Evolutionary conservation across 768 basidiomycete species (phyloP), one percentile per base, ranked within the genome.

Genomic region (Boletus coccyginus): DNA sequence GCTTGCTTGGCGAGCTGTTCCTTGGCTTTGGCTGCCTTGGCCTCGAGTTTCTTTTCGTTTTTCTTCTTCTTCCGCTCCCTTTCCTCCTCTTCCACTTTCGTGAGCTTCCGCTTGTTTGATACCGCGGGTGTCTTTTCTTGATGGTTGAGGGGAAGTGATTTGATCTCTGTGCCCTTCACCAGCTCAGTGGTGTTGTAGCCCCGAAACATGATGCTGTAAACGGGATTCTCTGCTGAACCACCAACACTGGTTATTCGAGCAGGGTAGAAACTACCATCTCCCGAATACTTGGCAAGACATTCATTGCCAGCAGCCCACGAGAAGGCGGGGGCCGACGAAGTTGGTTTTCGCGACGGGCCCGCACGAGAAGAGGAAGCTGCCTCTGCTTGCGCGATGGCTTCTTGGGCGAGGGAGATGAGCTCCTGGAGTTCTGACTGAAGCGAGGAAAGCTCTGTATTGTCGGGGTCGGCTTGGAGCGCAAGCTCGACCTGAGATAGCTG

Each of bases 111-210:
- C 75, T 95, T 95, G 61, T 75, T 81, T 32, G 79, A 70, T 38
- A 75, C 67, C 14, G 70, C 58, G 9, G 62, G 66, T 13, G 76
- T 76, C 42, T 73, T 67, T 43, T 75, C 73, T 50, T 75, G 75
- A 65, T 86, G 72, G 68, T 81, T 87, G 11, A 79, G 50, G 2
- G 91, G 88, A 13, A 91, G 77, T 9, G 81, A 56, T 68, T 92
- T 92, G 60, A 94, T 74, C 66, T 90, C 87, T 17, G 78, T 73
- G 33, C 80, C 79, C 66, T 88, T 87, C 35, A 93, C 83, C 38
- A 91, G 81, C 73, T 95, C 94, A 29, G 94, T 94, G 31, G 88
- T 89, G 70, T 94, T 91, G 78, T 95, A 95, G 5, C 87, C 90
- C 68, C 91, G 90, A 80, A 94, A 96, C 36, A 94, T 81, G 66